These are phyloP conservation scores for Polygonum maritimum DNA, from an alignment of 148 eudicot species.

Conservation along the genomic window DNA sequence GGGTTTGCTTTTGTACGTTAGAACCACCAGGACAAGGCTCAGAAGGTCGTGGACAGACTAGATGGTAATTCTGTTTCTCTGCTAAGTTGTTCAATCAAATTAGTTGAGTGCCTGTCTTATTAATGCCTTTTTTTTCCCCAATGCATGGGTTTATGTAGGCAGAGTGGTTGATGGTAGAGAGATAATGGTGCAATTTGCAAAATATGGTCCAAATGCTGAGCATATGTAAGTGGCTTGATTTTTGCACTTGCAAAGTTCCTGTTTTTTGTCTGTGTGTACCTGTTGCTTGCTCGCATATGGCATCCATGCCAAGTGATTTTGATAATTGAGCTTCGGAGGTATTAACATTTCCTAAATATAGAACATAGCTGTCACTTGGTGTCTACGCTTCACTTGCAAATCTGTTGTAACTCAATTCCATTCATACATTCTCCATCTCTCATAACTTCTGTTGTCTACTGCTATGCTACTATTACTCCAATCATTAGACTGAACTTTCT, in stretches of 20 bases:
- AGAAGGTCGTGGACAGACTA: slow-evolving; percentile 56
- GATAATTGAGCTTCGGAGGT: not conserved
- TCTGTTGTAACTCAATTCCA: not conserved
- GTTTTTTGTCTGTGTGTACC: not conserved
- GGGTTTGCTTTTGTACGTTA: slow-evolving; percentile 95
- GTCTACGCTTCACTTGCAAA: no score
- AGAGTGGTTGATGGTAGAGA: slow-evolving; percentile 46
- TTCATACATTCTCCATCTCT: no score
- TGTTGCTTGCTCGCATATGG: not conserved
- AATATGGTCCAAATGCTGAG: slow-evolving; percentile 54
- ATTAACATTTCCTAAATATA: no score
- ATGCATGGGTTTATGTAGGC: slow-evolving; percentile 16
- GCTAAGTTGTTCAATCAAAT: no score
- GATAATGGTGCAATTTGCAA: slow-evolving; percentile 49
- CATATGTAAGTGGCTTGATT: slow-evolving; percentile 27
- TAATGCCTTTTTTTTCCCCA: not conserved
- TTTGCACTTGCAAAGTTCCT: not conserved
- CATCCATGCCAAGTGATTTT: not conserved
- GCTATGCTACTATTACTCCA: no score
- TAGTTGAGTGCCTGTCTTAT: not conserved
- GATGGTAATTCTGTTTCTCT: slow-evolving; percentile 28
- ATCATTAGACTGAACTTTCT: not conserved
- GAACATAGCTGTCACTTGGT: no score
- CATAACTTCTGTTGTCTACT: no score
- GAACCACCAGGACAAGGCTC: slow-evolving; percentile 54